phyloP scores from a whole-genome alignment of 805 yeast genomes.

The Kodamaea fukazawae region DNA sequence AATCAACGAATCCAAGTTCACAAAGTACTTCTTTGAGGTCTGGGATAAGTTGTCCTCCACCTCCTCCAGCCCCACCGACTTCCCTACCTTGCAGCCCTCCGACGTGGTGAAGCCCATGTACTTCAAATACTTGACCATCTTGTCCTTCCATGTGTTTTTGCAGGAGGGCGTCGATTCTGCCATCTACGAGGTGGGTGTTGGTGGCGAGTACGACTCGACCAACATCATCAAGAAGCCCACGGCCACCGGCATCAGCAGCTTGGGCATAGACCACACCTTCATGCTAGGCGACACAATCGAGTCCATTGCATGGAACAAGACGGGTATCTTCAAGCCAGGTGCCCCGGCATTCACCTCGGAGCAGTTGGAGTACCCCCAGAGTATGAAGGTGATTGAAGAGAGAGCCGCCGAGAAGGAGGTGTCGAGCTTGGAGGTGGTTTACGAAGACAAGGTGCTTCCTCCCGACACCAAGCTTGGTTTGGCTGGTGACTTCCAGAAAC shows the following conservation, averaged over 20 bases:
- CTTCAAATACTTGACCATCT: slow-evolving; percentile 82
- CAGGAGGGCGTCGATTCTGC: slow-evolving; percentile 91
- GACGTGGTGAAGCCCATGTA: slow-evolving; percentile 82
- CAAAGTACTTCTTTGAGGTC: slow-evolving; percentile 89
- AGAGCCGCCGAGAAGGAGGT: slow-evolving; percentile 66
- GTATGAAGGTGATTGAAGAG: slow-evolving; percentile 53
- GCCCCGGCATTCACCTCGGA: slow-evolving; percentile 65
- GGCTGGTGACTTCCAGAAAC: slow-evolving; percentile 78
- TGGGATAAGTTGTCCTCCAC: slow-evolving; percentile 77
- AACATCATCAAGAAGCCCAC: slow-evolving; percentile 78
- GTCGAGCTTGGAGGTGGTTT: slow-evolving; percentile 49
- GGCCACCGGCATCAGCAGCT: slow-evolving; percentile 77
- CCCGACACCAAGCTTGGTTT: slow-evolving; percentile 59
- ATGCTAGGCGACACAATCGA: slow-evolving; percentile 85
- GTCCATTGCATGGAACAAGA: slow-evolving; percentile 94
- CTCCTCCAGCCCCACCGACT: slow-evolving; percentile 50
- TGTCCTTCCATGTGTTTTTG: slow-evolving; percentile 88
- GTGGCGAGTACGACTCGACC: slow-evolving; percentile 97
- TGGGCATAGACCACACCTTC: slow-evolving; percentile 90
- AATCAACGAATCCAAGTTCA: slow-evolving; percentile 72
- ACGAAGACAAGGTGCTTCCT: slow-evolving; percentile 36
- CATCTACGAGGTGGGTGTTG: slow-evolving; percentile 96
- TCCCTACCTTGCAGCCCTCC: slow-evolving; percentile 66
- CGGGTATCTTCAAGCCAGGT: slow-evolving; percentile 79
- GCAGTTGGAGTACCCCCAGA: slow-evolving; percentile 50